A percentile compares a stretch with the other conserved stretches of the same genome.
phyloP scores from a whole-genome alignment of 2,329 filamentous ascomycete genomes.

The Talaromyces sp. region DNA sequence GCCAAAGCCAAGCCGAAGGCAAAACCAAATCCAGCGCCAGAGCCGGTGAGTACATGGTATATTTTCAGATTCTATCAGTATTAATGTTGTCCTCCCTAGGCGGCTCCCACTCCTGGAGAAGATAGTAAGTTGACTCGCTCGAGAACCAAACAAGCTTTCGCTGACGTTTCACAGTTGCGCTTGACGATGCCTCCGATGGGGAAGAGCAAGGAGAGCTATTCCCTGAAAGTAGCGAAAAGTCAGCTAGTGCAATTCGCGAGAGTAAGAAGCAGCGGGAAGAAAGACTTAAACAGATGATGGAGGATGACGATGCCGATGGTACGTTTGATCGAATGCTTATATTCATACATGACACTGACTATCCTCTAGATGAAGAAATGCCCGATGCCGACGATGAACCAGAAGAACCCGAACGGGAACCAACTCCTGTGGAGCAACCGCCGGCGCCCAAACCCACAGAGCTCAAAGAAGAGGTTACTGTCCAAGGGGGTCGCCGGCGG shows the following conservation, averaged over 20 bases:
- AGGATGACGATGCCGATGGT: slow-evolving; percentile 55
- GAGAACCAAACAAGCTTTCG: not conserved
- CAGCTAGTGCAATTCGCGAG: slow-evolving; percentile 45
- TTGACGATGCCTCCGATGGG: slow-evolving; percentile 59
- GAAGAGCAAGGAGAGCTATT: slow-evolving; percentile 59
- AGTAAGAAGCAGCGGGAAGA: slow-evolving; percentile 66
- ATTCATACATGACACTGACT: not conserved
- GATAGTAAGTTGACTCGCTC: slow-evolving; percentile 47
- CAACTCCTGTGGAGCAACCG: slow-evolving; percentile 40
- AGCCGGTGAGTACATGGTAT: slow-evolving; percentile 40
- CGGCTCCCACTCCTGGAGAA: slow-evolving; percentile 45
- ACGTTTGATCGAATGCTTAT: not conserved
- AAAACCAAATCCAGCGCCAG: slow-evolving; percentile 46
- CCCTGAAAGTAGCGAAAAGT: slow-evolving; percentile 39
- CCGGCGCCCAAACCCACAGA: slow-evolving; percentile 49
- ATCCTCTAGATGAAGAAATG: slow-evolving; percentile 57
- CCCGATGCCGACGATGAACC: slow-evolving; percentile 51
- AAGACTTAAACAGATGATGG: slow-evolving; percentile 74
- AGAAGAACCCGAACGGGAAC: slow-evolving; percentile 33
- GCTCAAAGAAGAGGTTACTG: slow-evolving; percentile 55
- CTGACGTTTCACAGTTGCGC: slow-evolving; percentile 42
- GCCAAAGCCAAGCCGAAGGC: slow-evolving; percentile 68
- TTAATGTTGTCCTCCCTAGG: slow-evolving; percentile 27
- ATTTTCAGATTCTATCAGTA: slow-evolving; percentile 2
- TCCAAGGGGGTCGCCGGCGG: slow-evolving; percentile 68